A percentile compares a stretch with the other conserved stretches of the same genome.
These are phyloP conservation scores for Wickerhamomyces ciferrii DNA, from an alignment of 805 yeast species.

Conservation along the genomic window DNA sequence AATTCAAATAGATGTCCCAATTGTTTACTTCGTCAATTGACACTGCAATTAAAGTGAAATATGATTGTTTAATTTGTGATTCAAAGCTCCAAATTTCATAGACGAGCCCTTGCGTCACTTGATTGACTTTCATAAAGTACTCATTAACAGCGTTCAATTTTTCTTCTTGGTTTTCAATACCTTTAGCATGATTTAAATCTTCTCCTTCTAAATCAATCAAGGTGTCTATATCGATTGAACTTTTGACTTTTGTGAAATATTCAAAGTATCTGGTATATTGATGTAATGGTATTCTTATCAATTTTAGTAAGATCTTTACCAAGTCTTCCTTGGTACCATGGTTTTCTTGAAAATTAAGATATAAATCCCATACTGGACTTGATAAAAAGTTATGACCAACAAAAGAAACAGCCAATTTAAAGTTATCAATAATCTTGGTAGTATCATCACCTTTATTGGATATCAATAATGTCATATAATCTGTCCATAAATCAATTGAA, in stretches of 20 bases:
- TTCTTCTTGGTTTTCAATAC: conserved; percentile 13
- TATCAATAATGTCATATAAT: conserved; percentile 50
- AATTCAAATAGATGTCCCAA: conserved; percentile 64
- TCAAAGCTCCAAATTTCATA: conserved; percentile 65
- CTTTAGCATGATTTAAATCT: conserved; percentile 18
- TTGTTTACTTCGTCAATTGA: conserved; percentile 35
- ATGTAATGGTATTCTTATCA: conserved; percentile 66
- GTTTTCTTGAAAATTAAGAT: conserved; percentile 53
- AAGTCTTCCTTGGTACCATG: conserved; percentile 32
- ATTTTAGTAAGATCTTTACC: conserved; percentile 35
- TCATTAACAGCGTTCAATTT: conserved; percentile 8
- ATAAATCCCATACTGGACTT: conserved; percentile 80
- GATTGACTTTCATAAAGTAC: conserved; percentile 10
- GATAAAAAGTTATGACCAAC: conserved; percentile 74
- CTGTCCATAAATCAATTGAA: conserved; percentile 65
- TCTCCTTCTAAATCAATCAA: conserved; percentile 9
- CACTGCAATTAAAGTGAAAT: conserved; percentile 47
- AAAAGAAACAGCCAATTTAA: conserved; percentile 39
- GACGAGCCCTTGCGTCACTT: conserved; percentile 15
- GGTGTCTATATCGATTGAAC: conserved; percentile 6
- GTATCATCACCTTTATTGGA: conserved; percentile 32
- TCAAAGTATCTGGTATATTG: conserved; percentile 78
- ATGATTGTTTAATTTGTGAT: conserved; percentile 49
- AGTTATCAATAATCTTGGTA: conserved; percentile 32
- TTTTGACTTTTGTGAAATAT: conserved; percentile 32